Evolutionary conservation across 257 asterid species (phyloP), one percentile per base, ranked within the genome.

Genomic region (Solanum chmielewskii): DNA sequence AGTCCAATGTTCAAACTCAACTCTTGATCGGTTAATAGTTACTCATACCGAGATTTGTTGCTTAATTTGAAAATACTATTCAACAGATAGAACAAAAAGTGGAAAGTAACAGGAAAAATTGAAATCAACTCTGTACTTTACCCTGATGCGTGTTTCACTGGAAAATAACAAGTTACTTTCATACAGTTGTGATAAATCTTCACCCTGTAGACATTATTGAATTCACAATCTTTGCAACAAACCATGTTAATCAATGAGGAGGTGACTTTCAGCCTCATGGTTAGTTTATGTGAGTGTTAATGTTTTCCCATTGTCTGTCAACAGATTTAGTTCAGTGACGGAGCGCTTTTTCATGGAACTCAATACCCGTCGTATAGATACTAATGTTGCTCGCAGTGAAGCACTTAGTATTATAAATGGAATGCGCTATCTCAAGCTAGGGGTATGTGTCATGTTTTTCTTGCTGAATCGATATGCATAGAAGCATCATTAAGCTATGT

Each of bases 301-400:
- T 83, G 83, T 82, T 86, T 86, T 52, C 88, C 88, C 81, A 29
- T 85, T 88, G 89, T 90, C 85, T 83, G 86, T 90, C 86, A 66
- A 92, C 93, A 97, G 99, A 92, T 97, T 97, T 91, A 96, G 99
- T 88, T 97, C 99, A 77, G 99, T 97, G 90, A 97, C 99, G 31
- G 99, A 97, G 90, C 98, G 99, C 89, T 97, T 97, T 92, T 97
- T 96, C 96, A 93, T 94, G 98, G 99, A 97, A 91, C 95, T 94
- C 87, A 97, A 95, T 92, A 92, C 98, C 84, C 99, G 98, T 70
- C 96, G 99, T 49, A 95, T 96, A 84, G 99, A 96, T 91, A 93
- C 98, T 44, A 97, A 94, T 88, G 93, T 90, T 92, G 97, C 99
- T 88, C 97, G 98, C 88, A 94, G 97, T 89, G 99, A 96, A 94